phyloP scores from a whole-genome alignment of 805 yeast species.

The Nakazawaea pomicola region DNA sequence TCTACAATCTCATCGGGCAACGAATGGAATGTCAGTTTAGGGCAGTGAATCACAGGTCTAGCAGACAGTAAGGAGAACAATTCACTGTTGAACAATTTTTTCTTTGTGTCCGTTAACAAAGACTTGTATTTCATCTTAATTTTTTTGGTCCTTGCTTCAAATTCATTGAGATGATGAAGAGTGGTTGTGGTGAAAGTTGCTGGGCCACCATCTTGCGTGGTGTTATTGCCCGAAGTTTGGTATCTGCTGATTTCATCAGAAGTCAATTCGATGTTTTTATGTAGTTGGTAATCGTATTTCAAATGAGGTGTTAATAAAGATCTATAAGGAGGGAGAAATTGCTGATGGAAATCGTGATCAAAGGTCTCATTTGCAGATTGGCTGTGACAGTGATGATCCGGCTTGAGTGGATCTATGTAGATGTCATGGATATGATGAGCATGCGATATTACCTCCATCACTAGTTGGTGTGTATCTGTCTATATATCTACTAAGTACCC shows the following conservation, averaged over 20 bases:
- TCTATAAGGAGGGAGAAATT: slow-evolving; percentile 43
- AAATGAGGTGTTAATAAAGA: slow-evolving; percentile 45
- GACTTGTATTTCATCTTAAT: slow-evolving; percentile 45
- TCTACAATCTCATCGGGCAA: slow-evolving; percentile 42
- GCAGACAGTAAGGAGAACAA: slow-evolving; percentile 30
- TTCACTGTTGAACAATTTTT: slow-evolving; percentile 34
- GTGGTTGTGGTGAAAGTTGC: too few species aligned
- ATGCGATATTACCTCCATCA: not conserved
- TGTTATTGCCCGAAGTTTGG: too few species aligned
- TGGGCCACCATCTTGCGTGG: too few species aligned
- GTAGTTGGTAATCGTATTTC: slow-evolving; percentile 42
- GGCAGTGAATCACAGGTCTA: not conserved
- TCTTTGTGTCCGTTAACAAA: slow-evolving; percentile 30
- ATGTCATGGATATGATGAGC: not conserved
- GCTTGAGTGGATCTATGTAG: too few species aligned
- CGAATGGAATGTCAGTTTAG: slow-evolving; percentile 19
- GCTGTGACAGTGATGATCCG: too few species aligned
- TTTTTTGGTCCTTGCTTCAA: slow-evolving; percentile 5
- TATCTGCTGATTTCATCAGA: slow-evolving; percentile 18
- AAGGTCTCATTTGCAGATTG: too few species aligned
- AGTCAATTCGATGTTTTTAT: slow-evolving; percentile 16
- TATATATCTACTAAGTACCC: not conserved
- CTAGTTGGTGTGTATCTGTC: not conserved
- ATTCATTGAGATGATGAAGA: too few species aligned
- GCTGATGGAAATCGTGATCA: too few species aligned